phyloP scores from a whole-genome alignment of 2,329 filamentous ascomycete species.

The Exophiala viscosa region DNA sequence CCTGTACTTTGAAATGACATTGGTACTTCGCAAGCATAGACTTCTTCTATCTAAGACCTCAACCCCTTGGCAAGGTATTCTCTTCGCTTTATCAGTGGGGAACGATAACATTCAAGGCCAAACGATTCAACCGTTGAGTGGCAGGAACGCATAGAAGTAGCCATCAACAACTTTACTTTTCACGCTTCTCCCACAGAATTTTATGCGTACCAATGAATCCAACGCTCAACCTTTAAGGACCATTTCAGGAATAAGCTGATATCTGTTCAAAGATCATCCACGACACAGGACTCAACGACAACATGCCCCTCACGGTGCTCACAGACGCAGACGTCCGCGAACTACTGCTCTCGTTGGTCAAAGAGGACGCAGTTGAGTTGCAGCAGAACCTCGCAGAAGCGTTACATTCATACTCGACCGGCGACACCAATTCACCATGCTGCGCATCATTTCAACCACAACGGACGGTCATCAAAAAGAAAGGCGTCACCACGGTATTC shows the following conservation, averaged over 20 bases:
- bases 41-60: too few species aligned
- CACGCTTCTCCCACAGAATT: constrained; percentile 28
- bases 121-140: neutral
- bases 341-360: constrained; percentile 54
- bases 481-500: constrained; percentile 62
- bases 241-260: constrained; percentile 4
- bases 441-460: constrained; percentile 60
- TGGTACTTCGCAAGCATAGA: too few species aligned
- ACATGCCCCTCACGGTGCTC: constrained; percentile 60
- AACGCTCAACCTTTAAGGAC: constrained; percentile 25
- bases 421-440: constrained; percentile 56
- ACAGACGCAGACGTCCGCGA: constrained; percentile 54
- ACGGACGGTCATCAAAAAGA: constrained; percentile 57
- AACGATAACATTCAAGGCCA: neutral
- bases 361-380: constrained; percentile 55
- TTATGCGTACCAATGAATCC: too few species aligned
- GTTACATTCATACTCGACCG: constrained; percentile 62
- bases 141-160: neutral
- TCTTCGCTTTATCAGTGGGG: too few species aligned
- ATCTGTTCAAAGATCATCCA: too few species aligned
- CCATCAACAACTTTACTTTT: neutral
- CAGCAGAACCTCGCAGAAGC: constrained; percentile 58
- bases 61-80: too few species aligned
- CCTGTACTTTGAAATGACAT: too few species aligned
- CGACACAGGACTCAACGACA: neutral